Base-by-base conservation (phyloP, 2,329 filamentous ascomycete genomes). In the Botrytis pseudocinerea region DNA sequence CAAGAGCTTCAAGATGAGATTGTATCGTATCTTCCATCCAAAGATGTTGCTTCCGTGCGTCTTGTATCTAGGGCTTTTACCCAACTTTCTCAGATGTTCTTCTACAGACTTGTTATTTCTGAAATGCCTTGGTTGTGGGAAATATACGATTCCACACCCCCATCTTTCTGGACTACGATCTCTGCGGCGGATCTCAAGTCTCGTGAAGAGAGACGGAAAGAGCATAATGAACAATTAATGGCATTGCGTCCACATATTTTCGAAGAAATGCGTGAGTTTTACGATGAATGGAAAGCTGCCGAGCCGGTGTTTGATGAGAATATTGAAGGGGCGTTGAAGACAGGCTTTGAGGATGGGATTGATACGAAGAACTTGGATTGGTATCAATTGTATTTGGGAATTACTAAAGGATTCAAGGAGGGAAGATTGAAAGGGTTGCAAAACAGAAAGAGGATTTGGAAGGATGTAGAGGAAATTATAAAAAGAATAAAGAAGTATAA, bases 41-140 rank as follows among this genome's bases (percentile, higher is more conserved):
- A 68, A 54, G 76, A 78, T 42, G 77, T 80, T 48, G 78, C 79
- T 2, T 66, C 64, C 46, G 59, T 79, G 2, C 75, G 78, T 22
- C 76, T 78, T 20, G 71, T 73, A 12, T 76, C 77, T 7, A 74
- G 75, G n/a, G 73, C 73, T 12, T 78, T 78, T 63, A 54, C 69
- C 14, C 74, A 78, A 25, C 57, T 79, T 10, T 76, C 78, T 14
- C 74, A 77, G 8, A 71, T 54, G 1, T 70, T 78, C n/a, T 80
- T 75, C 44, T 72, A 74, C 14, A 65, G 73, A 10, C 72, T 80
- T 2, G 20, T 80, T n/a, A 40, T 72, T 7, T 48, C 51, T 5
- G 77, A 80, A 40, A 77, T 78, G 75, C 78, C 79, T 2, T 80
- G 75, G 78, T 46, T 80, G 8, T 80, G 77, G 74, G 78, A 80